Evolutionary conservation across 441 rosid species (phyloP).

Genomic region (Corymbia calophylla): DNA sequence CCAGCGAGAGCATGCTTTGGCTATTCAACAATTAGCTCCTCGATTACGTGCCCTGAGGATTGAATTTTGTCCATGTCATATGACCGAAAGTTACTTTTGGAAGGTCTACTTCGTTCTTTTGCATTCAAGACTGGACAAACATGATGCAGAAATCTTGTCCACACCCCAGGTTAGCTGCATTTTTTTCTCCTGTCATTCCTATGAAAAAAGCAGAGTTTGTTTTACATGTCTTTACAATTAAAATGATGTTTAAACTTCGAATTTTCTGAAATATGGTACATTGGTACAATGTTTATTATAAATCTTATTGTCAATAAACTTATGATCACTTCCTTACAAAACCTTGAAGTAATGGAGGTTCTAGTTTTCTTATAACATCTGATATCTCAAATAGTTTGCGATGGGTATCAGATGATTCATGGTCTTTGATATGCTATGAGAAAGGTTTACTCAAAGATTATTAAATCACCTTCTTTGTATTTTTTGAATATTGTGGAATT

Average conservation of each 20-base stretch:
- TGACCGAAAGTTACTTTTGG: conserved; percentile 66
- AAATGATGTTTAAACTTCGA: background rate
- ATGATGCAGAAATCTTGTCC: conserved; percentile 52
- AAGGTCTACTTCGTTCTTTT: conserved; percentile 75
- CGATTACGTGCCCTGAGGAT: conserved; percentile 58
- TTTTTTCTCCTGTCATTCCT: background rate
- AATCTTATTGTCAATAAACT: background rate
- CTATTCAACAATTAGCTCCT: conserved; percentile 52
- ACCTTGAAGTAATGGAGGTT: background rate
- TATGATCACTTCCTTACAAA: background rate
- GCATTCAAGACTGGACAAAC: conserved; percentile 56
- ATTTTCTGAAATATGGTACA: background rate
- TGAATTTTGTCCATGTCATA: conserved; percentile 67
- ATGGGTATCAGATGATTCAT: background rate
- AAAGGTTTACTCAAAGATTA: background rate
- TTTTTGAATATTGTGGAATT: background rate
- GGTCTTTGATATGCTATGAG: background rate
- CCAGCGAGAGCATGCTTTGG: conserved; percentile 52
- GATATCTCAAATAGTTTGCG: background rate
- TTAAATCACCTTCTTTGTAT: background rate
- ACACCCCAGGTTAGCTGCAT: conserved; percentile 41
- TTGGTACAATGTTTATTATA: background rate
- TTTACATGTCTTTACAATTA: background rate
- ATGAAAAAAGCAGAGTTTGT: background rate
- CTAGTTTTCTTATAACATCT: background rate